These are phyloP conservation scores for Hirsutella rhossiliensis DNA, from an alignment of 2,329 filamentous ascomycete genomes.

Conservation along the genomic window DNA sequence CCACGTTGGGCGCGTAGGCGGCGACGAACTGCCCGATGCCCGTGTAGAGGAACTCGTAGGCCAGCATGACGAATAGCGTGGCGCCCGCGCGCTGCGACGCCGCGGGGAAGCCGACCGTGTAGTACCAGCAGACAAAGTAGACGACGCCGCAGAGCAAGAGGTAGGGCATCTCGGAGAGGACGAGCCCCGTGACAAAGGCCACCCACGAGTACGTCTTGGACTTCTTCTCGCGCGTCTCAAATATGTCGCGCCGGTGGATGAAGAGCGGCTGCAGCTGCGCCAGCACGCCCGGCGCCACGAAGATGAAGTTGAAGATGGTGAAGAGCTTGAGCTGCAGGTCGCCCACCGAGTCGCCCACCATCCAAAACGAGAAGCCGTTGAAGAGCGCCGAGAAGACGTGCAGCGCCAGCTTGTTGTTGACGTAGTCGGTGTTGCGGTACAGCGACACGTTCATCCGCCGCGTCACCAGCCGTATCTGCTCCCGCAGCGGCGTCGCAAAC, in stretches of 20 bases:
- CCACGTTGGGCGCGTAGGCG: constrained; percentile 48
- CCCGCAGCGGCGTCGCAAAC: constrained; percentile 55
- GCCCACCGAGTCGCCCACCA: constrained; percentile 35
- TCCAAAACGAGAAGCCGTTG: constrained; percentile 52
- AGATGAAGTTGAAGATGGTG: constrained; percentile 51
- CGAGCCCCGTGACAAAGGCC: constrained; percentile 41
- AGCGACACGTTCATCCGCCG: constrained; percentile 49
- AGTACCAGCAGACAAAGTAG: constrained; percentile 47
- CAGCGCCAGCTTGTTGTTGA: constrained; percentile 49
- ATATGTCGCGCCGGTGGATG: constrained; percentile 42
- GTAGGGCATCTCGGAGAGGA: constrained; percentile 35
- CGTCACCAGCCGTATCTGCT: constrained; percentile 53
- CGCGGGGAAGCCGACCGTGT: constrained; percentile 37
- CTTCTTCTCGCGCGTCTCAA: constrained; percentile 47
- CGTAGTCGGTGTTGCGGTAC: constrained; percentile 55
- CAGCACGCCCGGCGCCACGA: constrained; percentile 45
- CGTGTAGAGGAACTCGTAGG: constrained; percentile 49
- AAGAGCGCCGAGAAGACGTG: constrained; percentile 44
- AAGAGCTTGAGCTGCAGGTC: constrained; percentile 45
- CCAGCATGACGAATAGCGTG: constrained; percentile 41
- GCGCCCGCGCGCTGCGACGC: constrained; percentile 34
- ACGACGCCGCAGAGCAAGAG: constrained; percentile 29
- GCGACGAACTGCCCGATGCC: constrained; percentile 52
- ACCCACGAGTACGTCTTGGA: constrained; percentile 50
- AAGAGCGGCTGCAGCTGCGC: constrained; percentile 49